Evolutionary conservation across 305 asterid genomes (phyloP), one percentile per base, ranked within the genome.

Genomic region (Fraxinus velutina): DNA sequence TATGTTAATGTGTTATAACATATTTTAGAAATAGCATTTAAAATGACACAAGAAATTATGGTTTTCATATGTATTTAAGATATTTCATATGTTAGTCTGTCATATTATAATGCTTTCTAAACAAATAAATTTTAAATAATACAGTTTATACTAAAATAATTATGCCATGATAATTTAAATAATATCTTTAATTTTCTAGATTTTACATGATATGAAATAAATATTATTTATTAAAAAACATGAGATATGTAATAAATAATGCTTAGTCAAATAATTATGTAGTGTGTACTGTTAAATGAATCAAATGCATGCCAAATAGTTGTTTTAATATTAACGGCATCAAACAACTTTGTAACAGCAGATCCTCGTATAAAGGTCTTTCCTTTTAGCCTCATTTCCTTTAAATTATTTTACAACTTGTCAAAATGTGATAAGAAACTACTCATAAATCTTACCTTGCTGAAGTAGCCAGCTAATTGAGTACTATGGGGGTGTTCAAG

Each of bases 391-490:
- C 60, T 34, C 66, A 57, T 44, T 47, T 55, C n/a, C 19, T 24
- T 60, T 60, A 60, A 57, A 2, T 60, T 47, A 12, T 79, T 73
- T 72, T 73, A 21, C 64, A 29, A 60, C 52, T 52, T 21, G 27
- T 17, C 5, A 70, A 15, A 30, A 29, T 32, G 33, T 34, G 8
- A 44, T 19, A 64, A n/a, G 60, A 82, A 83, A 50, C 50, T 37
- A 78, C 19, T 21, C 27, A 2, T 47, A 42, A 71, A 32, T 32
- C 73, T 80, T 90, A 93, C 99, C 98, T 96, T 96, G 90, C 99
- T 94, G 87, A 96, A 96, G 88, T 94, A 94, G 77, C 99, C 99
- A 83, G 96, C 97, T 90, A 92, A 82, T 39, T 86, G 86, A 83
- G 95, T 84, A 83, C 92, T 84, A 86, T 94, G 99, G 81, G 90